phyloP scores from a whole-genome alignment of 2,329 filamentous ascomycete genomes.

The Ceratocystis papillata region DNA sequence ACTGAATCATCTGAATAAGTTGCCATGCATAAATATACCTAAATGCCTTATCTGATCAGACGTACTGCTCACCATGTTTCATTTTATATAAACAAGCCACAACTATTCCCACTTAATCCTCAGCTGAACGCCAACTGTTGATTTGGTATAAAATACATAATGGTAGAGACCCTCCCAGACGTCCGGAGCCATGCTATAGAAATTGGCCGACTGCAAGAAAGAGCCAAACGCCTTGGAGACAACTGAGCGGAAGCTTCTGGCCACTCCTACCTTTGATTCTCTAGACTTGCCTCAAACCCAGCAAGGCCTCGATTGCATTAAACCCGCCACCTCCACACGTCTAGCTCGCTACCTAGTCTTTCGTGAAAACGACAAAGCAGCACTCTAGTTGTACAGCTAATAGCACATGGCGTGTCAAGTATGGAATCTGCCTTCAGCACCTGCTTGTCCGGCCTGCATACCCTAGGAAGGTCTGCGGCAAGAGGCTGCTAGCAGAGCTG shows the following conservation, averaged over 20 bases:
- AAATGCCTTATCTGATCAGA: too few relatives aligned
- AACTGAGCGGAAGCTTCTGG: constrained; percentile 59
- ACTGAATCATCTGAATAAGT: too few relatives aligned
- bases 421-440: constrained; percentile 89
- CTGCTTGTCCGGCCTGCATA: constrained; percentile 66
- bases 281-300: constrained; percentile 37
- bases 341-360: constrained; percentile 69
- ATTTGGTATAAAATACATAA: not conserved
- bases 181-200: constrained; percentile 71
- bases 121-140: not conserved
- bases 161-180: constrained; percentile 59
- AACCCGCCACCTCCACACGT: constrained; percentile 43
- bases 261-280: constrained; percentile 68
- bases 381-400: constrained; percentile 91
- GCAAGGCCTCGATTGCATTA: constrained; percentile 36
- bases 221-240: constrained; percentile 64
- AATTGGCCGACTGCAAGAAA: constrained; percentile 80
- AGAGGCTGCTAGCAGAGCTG: constrained; percentile 59
- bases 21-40: too few relatives aligned
- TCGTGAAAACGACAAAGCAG: constrained; percentile 40
- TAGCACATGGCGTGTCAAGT: constrained; percentile 77
- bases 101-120: not conserved
- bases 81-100: not conserved
- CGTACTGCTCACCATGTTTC: too few relatives aligned
- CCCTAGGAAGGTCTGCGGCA: constrained; percentile 70